These are phyloP conservation scores for Botryosphaeria dothidea DNA, from an alignment of 2,329 filamentous ascomycete species.

Conservation along the genomic window DNA sequence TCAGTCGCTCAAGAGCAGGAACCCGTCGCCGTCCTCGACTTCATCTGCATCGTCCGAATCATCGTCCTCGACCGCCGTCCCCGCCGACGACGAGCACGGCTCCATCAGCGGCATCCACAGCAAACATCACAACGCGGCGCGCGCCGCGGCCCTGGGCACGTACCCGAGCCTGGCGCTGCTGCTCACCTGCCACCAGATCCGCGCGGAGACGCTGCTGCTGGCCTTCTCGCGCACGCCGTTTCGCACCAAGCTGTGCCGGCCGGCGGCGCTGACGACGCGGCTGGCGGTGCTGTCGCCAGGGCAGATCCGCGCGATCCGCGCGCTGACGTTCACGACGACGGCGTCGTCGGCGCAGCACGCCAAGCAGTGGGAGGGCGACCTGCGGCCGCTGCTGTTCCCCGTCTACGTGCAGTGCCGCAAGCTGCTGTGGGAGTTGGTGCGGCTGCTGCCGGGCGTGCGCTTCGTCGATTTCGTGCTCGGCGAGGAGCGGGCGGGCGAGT, in stretches of 20 bases:
- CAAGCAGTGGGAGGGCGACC: constrained; percentile 15
- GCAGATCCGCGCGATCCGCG: constrained; percentile 9
- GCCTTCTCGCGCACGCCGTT: constrained; percentile 20
- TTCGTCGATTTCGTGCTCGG: constrained; percentile 15
- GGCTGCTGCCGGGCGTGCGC: constrained; percentile 18
- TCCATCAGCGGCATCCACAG: background rate
- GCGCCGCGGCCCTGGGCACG: background rate
- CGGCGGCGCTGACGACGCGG: constrained; percentile 10
- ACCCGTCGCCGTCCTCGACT: background rate
- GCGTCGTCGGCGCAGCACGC: background rate
- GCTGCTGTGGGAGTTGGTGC: constrained; percentile 18
- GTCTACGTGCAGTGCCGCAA: constrained; percentile 20
- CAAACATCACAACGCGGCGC: background rate
- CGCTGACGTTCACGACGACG: constrained; percentile 5
- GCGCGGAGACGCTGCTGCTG: constrained; percentile 15
- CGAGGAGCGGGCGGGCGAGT: constrained; percentile 6
- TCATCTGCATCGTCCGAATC: background rate
- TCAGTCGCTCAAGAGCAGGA: background rate
- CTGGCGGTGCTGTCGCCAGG: constrained; percentile 12
- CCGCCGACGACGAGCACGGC: constrained; percentile 1
- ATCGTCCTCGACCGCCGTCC: background rate
- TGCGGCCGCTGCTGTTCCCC: constrained; percentile 19
- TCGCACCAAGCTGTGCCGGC: constrained; percentile 13
- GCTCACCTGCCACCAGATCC: constrained; percentile 20
- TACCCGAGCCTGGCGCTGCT: constrained; percentile 15